Percentiles rank a stretch among this genome's conserved stretches.
phyloP scores from a whole-genome alignment of 148 eudicot genomes.

The Chenopodium album region DNA sequence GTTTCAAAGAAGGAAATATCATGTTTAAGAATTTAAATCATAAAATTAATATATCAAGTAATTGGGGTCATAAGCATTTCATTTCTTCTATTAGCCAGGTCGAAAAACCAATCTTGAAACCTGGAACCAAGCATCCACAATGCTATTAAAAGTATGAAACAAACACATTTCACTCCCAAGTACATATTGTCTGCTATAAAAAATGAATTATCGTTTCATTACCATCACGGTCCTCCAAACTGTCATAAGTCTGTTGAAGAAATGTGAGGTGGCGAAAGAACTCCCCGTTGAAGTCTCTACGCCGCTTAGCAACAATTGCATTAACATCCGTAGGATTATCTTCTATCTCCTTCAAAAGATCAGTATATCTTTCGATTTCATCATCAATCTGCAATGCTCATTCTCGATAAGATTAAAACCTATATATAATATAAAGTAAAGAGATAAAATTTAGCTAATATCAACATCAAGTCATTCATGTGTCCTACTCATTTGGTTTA shows the following conservation, averaged over 20 bases:
- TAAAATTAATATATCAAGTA: too few species aligned
- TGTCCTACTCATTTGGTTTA: background rate
- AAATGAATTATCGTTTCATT: constrained; percentile 18
- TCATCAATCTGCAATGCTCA: constrained; percentile 83
- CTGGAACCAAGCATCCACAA: background rate
- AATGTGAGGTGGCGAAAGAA: constrained; percentile 77
- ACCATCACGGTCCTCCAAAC: constrained; percentile 97
- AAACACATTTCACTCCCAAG: background rate
- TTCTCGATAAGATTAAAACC: constrained; percentile 23
- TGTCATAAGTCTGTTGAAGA: constrained; percentile 63
- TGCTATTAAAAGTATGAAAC: too few species aligned
- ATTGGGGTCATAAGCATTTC: background rate
- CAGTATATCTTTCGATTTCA: constrained; percentile 78
- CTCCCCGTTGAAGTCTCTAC: constrained; percentile 74
- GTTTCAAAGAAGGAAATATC: background rate
- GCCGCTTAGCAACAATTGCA: constrained; percentile 80
- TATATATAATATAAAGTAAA: background rate
- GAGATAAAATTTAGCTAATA: background rate
- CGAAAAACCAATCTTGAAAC: background rate
- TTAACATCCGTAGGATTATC: constrained; percentile 81
- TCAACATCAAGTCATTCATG: background rate
- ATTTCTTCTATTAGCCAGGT: background rate
- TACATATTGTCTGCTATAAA: background rate
- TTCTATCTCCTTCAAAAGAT: constrained; percentile 73
- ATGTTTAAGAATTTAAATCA: too few species aligned